Base-by-base conservation (phyloP, 129 eudicot genomes). In the Smallanthus sonchifolius region DNA sequence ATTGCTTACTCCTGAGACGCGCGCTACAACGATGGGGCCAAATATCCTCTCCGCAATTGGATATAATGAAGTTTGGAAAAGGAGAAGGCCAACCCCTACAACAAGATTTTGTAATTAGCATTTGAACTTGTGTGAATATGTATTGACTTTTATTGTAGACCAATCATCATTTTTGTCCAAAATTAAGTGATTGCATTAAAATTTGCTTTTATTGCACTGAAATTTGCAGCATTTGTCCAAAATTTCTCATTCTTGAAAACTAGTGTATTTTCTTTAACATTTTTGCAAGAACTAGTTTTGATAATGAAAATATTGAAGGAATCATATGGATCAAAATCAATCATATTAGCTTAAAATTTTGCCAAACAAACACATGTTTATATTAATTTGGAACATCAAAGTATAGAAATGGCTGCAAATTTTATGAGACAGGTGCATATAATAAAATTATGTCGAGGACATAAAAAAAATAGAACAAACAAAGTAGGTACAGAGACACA, bases 11-110 rank as follows among this genome's bases (percentile, higher is more conserved):
- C 91, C 98, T 19, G 80, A 44, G 11, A 90, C 43, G 38, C 96
- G 97, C 64, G 88, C 69, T 63, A 86, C 38, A 65, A 66, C 15
- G 40, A 90, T 63, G n/a, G 95, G 87, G 7, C 98, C 97, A 42
- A 86, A 4, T 19, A 65, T 45, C 67, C 60, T 90, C 83, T 88
- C 87, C 15, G 78, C 49, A 16, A 82, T 5, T 37, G 97, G 97
- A 84, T 88, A 94, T 48, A 90, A 28, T 14, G 85, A 62, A 30
- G 87, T 75, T 38, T 94, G 98, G 70, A 83, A 90, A 32, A 88
- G 48, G 72, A 93, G 81, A 75, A 91, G 83, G 38, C 98, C 97
- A 39, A 85, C 15, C 48, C 98, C 98, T 93, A 84, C 36, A 70
- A 47, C 4, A 77, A 69, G 60, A 52, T 28, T 42, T 54, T 10